A percentile compares a stretch with the other conserved stretches of the same genome.
Evolutionary conservation across 2,329 filamentous ascomycete species (phyloP).

Genomic region (Verticillium klebahnii): DNA sequence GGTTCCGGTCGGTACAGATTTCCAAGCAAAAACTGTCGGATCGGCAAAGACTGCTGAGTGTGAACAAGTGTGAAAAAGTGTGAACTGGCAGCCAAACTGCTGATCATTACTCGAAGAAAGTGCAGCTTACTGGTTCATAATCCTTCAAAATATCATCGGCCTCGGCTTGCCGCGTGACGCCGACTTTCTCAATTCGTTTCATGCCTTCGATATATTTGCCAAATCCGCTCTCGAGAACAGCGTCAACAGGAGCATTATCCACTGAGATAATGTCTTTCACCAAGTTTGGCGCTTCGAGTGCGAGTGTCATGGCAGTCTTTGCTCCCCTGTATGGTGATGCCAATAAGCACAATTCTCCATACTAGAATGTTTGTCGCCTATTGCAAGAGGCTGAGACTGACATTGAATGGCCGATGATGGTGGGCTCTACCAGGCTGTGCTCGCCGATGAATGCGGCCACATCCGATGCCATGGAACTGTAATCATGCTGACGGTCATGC

Average conservation of each 20-base stretch:
- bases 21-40: constrained; percentile 88
- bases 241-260: constrained; percentile 88
- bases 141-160: constrained; percentile 74
- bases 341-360: neutral
- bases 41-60: constrained; percentile 52
- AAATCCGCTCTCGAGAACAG: constrained; percentile 69
- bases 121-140: constrained; percentile 58
- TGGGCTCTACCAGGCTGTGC: constrained; percentile 64
- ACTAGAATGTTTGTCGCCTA: neutral
- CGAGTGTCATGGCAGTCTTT: constrained; percentile 86
- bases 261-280: constrained; percentile 74
- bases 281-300: constrained; percentile 62
- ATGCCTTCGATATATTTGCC: constrained; percentile 78
- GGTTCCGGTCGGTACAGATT: constrained; percentile 62
- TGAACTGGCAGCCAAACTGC: too few species aligned
- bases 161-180: constrained; percentile 65
- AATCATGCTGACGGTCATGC: constrained; percentile 72
- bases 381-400: constrained; percentile 28
- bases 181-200: constrained; percentile 69
- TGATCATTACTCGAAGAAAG: neutral
- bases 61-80: neutral
- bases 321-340: constrained; percentile 60
- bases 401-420: constrained; percentile 93
- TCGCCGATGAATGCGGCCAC: constrained; percentile 72
- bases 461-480: constrained; percentile 76